Conservation (phyloP, 1,284 basidiomycete species). For the Tilletia walkeri region DNA sequence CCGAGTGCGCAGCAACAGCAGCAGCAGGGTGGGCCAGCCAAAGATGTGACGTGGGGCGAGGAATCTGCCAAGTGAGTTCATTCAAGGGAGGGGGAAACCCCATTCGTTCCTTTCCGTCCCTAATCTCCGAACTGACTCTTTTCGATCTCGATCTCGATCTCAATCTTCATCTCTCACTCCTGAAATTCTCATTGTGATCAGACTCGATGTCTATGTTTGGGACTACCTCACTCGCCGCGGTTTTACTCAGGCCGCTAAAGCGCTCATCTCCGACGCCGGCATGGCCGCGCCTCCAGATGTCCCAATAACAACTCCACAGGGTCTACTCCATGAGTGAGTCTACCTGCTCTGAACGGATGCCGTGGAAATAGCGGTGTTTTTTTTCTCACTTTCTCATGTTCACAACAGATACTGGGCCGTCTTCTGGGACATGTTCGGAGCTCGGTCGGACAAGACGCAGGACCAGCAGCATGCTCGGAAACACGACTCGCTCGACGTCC, state of each 20-base stretch:
- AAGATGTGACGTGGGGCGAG: constrained; percentile 42
- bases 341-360: not conserved
- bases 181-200: constrained; percentile 17
- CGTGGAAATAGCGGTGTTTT: too few species aligned
- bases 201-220: constrained; percentile 54
- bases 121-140: too few species aligned
- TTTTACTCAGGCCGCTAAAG: constrained; percentile 41
- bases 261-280: constrained; percentile 45
- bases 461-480: constrained; percentile 5
- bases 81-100: not conserved
- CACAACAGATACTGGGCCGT: constrained; percentile 47
- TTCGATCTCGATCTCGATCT: not conserved
- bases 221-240: constrained; percentile 52
- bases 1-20: too few species aligned
- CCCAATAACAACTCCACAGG: constrained; percentile 47
- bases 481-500: too few species aligned
- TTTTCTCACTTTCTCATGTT: not conserved
- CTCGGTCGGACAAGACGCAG: constrained; percentile 35
- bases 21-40: not conserved
- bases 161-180: not conserved
- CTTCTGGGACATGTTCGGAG: constrained; percentile 54
- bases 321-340: constrained; percentile 48
- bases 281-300: constrained; percentile 50
- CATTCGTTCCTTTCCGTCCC: too few species aligned
- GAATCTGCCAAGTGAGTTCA: constrained; percentile 44